Conservation (phyloP, 768 basidiomycete genomes). For the Ephemerocybe angulata region DNA sequence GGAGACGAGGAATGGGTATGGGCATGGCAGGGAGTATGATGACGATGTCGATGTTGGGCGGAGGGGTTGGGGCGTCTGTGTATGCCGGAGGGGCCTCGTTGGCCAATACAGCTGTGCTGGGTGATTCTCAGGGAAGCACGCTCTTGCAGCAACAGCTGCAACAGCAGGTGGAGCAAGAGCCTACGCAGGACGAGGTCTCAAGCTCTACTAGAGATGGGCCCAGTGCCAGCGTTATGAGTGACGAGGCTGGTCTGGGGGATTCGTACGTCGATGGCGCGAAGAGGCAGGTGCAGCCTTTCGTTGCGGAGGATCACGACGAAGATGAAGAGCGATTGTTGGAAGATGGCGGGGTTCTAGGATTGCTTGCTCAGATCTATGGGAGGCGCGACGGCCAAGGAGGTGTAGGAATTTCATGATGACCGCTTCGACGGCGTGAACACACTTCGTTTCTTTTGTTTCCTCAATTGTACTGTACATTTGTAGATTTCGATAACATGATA, state of each 20-base stretch:
- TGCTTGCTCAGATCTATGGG: constrained; percentile 85
- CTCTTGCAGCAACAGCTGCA: background rate
- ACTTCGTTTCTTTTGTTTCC: background rate
- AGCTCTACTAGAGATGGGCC: constrained; percentile 8
- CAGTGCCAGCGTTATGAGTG: constrained; percentile 8
- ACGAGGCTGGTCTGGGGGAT: constrained; percentile 57
- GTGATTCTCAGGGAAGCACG: constrained; percentile 60
- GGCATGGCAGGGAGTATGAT: constrained; percentile 41
- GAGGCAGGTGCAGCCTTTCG: constrained; percentile 32
- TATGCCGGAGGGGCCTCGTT: constrained; percentile 45
- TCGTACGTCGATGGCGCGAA: constrained; percentile 73
- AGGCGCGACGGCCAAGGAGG: constrained; percentile 46
- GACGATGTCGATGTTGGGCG: constrained; percentile 44
- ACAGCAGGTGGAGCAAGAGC: constrained; percentile 2
- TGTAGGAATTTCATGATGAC: constrained; percentile 32
- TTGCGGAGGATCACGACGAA: constrained; percentile 50
- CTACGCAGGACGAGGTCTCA: constrained; percentile 9
- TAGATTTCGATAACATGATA: background rate
- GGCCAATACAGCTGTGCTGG: constrained; percentile 70
- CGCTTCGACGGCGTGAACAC: no score
- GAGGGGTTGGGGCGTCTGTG: constrained; percentile 39
- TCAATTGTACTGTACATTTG: background rate
- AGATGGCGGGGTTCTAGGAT: constrained; percentile 81
- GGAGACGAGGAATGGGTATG: constrained; percentile 36
- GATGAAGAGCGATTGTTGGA: constrained; percentile 59